Conservation (phyloP, 805 yeast genomes). For the Myxozyma sirexii region DNA sequence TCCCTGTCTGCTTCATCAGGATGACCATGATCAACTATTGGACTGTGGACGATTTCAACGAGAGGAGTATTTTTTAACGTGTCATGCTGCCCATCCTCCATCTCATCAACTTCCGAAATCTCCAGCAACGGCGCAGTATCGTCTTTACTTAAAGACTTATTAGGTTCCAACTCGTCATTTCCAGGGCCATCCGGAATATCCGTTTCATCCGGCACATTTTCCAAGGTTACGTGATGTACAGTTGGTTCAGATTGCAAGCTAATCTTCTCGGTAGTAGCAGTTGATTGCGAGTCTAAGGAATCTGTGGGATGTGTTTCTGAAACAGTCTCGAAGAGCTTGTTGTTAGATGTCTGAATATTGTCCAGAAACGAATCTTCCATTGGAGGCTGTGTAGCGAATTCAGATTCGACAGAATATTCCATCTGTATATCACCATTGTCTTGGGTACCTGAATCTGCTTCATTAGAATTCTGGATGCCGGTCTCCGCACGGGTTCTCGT, state of each 20-base stretch:
- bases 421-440: neutral
- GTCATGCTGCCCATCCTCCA: neutral
- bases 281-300: neutral
- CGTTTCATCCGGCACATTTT: slow-evolving; percentile 7
- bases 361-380: neutral
- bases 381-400: neutral
- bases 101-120: slow-evolving; percentile 2
- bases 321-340: neutral
- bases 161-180: slow-evolving; percentile 13
- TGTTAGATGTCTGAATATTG: too few species aligned
- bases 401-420: neutral
- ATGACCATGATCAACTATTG: neutral
- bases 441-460: neutral
- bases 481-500: neutral
- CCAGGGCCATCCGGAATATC: slow-evolving; percentile 18
- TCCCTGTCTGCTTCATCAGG: neutral
- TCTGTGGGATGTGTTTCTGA: neutral
- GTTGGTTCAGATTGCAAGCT: neutral
- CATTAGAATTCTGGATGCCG: too few species aligned
- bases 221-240: slow-evolving; percentile 20
- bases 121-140: neutral
- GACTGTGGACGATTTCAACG: slow-evolving; percentile 2
- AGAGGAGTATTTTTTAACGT: slow-evolving; percentile 8
- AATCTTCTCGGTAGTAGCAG: neutral
- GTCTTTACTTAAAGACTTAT: neutral